phyloP scores from a whole-genome alignment of 2,329 filamentous ascomycete species.

The Phialophora expanda region DNA sequence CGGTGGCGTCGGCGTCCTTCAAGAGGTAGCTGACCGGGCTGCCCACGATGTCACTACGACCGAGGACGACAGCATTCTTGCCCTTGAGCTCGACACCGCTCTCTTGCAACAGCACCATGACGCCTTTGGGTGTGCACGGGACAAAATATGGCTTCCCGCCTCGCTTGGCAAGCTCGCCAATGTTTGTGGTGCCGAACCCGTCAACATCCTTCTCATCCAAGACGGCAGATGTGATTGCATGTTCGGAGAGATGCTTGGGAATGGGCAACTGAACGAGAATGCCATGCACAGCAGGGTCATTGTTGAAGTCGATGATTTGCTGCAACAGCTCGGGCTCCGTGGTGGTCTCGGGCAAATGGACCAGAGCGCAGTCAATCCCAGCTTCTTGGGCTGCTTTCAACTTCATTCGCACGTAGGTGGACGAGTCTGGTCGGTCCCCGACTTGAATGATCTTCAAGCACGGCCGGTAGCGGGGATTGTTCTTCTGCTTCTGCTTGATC shows the following conservation, averaged over 20 bases:
- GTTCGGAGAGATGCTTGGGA: conserved; percentile 87
- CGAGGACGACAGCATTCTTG: conserved; percentile 93
- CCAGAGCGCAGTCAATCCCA: conserved; percentile 83
- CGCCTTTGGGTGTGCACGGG: conserved; percentile 95
- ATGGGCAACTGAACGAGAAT: conserved; percentile 93
- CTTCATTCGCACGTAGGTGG: conserved; percentile 99
- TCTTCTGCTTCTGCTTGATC: conserved; percentile 78
- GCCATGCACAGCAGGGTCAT: conserved; percentile 83
- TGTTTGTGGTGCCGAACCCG: conserved; percentile 91
- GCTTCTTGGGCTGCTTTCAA: conserved; percentile 95
- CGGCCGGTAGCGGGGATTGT: conserved; percentile 86
- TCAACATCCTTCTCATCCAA: conserved; percentile 96
- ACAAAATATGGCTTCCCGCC: conserved; percentile 87
- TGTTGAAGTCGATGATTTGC: conserved; percentile 80
- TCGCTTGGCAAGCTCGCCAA: conserved; percentile 94
- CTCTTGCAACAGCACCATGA: conserved; percentile 89
- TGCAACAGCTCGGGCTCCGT: conserved; percentile 85
- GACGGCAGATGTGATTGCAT: conserved; percentile 86
- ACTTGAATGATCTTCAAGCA: conserved; percentile 96
- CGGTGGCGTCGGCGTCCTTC: conserved; percentile 93
- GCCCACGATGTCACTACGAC: conserved; percentile 95
- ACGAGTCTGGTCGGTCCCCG: conserved; percentile 89
- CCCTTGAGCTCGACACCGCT: conserved; percentile 81
- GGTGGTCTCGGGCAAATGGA: conserved; percentile 81
- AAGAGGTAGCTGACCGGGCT: conserved; percentile 95